These are phyloP conservation scores for Penicillium cosmopolitanum DNA, from an alignment of 495 filamentous ascomycete species.

Conservation along the genomic window DNA sequence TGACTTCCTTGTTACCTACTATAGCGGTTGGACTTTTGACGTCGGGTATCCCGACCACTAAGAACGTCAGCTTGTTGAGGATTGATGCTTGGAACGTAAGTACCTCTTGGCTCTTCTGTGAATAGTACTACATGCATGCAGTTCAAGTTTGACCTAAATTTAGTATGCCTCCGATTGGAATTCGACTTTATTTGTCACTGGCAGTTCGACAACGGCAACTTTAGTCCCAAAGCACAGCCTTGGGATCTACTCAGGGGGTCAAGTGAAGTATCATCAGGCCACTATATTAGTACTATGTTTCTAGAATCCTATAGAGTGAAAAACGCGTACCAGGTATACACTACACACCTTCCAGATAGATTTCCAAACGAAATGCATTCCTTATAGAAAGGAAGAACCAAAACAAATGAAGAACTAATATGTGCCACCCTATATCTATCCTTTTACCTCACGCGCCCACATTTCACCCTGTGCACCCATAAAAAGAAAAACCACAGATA, in stretches of 20 bases:
- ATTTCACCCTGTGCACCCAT: slow-evolving; percentile 11
- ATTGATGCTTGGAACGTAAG: slow-evolving; percentile 43
- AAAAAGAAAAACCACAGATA: neutral
- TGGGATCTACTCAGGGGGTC: too few relatives aligned
- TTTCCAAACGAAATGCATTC: neutral
- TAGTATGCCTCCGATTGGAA: slow-evolving; percentile 30
- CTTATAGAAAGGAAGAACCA: neutral
- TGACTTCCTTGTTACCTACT: slow-evolving; percentile 1
- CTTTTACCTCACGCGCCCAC: slow-evolving; percentile 14
- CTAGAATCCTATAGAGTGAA: too few relatives aligned
- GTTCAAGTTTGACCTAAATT: neutral
- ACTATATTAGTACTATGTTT: too few relatives aligned
- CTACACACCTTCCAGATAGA: neutral
- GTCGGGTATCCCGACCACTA: slow-evolving; percentile 9
- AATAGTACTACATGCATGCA: neutral
- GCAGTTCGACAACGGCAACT: neutral
- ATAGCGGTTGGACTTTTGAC: slow-evolving; percentile 34
- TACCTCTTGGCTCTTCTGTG: neutral
- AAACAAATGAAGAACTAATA: slow-evolving; percentile 3
- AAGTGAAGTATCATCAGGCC: too few relatives aligned
- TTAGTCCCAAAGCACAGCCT: neutral
- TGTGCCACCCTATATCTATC: slow-evolving; percentile 18
- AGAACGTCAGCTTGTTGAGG: slow-evolving; percentile 21
- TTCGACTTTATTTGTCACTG: slow-evolving; percentile 11
- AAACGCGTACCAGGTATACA: neutral